Base-by-base conservation (phyloP, 2,329 filamentous ascomycete genomes). In the Alternaria atra region DNA sequence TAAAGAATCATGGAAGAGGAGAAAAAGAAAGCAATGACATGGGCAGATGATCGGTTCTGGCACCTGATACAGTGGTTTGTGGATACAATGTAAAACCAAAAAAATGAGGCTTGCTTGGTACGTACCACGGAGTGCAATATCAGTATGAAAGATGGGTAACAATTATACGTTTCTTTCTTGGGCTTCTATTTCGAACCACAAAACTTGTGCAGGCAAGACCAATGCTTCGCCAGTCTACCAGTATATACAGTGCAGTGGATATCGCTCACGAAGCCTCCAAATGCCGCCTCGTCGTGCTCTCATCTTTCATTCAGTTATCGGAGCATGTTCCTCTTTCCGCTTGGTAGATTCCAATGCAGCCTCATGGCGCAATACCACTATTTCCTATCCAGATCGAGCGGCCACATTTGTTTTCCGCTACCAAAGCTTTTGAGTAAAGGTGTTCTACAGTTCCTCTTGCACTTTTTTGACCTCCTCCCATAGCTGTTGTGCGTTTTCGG, bases 391-490 rank as follows among this genome's bases (percentile, higher is more conserved):
- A 59, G 54, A 44, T 10, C 15, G 20, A 12, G 20, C 15, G 40
- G 12, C 30, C 23, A 27, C 44, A 15, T 13, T 29, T 7, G 23
- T 27, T 51, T 8, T 39, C 20, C 35, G 32, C 13, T 52, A 15
- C 48, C 59, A 48, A 65, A 47, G 35, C 39, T 43, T 47, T 12
- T 50, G 55, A 48, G 54, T 29, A 37, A 63, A 54, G 51, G 48
- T 17, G 46, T 64, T 63, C 69, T 73, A 73, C 61, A 72, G 56
- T 52, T 55, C 40, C 37, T 72, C 65, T 59, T 72, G 66, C 8
- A 72, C 64, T 46, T 60, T 63, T 30, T 48, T 65, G 27, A 73
- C 70, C 40, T 68, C 62, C 34, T 73, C 65, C 70, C 70, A 73
- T 10, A 73, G 65, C 52, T 68, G 62, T 32, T 68, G 60, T 44